These are phyloP conservation scores for Coemansia sp. DNA, from an alignment of 192 early-diverging fungal species.

Conservation along the genomic window DNA sequence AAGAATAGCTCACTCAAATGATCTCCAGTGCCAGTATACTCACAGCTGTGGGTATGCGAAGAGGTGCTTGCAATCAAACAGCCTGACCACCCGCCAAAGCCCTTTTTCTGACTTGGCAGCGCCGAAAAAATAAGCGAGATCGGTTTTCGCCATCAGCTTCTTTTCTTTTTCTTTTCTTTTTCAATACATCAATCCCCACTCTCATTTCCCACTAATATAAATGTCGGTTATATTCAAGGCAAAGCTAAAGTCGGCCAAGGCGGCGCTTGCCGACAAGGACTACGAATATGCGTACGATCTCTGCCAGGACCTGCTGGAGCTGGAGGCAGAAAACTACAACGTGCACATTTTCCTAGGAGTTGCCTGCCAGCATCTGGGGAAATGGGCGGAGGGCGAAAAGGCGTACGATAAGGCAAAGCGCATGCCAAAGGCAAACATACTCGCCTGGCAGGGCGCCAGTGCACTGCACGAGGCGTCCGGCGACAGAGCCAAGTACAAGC, in stretches of 20 bases:
- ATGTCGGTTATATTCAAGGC: constrained; percentile 55
- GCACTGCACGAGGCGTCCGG: constrained; percentile 59
- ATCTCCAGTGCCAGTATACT: no score
- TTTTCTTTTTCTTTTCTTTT: background rate
- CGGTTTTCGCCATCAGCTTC: no score
- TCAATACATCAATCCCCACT: background rate
- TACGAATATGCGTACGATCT: constrained; percentile 51
- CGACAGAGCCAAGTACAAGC: constrained; percentile 20
- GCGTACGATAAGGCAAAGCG: constrained; percentile 61
- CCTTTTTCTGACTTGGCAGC: no score
- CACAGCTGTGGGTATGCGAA: no score
- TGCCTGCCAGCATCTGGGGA: constrained; percentile 59
- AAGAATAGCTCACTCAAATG: no score
- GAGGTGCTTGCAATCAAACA: no score
- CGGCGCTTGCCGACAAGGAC: constrained; percentile 40
- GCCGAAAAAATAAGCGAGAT: no score
- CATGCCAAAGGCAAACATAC: constrained; percentile 52
- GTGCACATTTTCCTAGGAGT: constrained; percentile 65
- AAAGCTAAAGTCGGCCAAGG: constrained; percentile 50
- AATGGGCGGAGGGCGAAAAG: constrained; percentile 56
- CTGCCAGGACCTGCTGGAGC: constrained; percentile 48
- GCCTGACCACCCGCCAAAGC: no score
- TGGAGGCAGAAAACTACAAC: constrained; percentile 46
- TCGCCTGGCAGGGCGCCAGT: constrained; percentile 68
- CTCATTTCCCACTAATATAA: background rate